Conservation (phyloP, 192 early-diverging fungal genomes). For the Glomus cerebriforme region DNA sequence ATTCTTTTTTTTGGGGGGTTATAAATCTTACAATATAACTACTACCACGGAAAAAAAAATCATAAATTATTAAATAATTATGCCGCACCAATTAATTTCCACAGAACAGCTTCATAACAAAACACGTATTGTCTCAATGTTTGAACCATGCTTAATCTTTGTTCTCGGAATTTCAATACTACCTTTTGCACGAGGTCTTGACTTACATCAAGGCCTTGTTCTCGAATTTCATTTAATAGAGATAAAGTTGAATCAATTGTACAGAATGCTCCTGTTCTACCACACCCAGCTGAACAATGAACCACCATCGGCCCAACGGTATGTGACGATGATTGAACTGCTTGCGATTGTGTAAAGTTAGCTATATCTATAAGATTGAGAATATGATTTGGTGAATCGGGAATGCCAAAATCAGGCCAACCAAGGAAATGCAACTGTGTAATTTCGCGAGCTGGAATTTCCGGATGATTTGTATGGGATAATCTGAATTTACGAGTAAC, state of each 20-base stretch:
- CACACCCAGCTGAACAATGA: slow-evolving; percentile 63
- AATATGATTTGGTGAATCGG: slow-evolving; percentile 64
- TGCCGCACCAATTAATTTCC: slow-evolving; percentile 44
- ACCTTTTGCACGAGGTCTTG: slow-evolving; percentile 64
- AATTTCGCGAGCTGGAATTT: slow-evolving; percentile 45
- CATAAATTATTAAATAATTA: background rate
- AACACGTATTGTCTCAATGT: slow-evolving; percentile 79
- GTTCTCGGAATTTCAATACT: slow-evolving; percentile 68
- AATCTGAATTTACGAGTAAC: slow-evolving; percentile 56
- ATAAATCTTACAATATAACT: too few species aligned
- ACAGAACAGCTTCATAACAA: slow-evolving; percentile 78
- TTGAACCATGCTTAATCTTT: slow-evolving; percentile 85
- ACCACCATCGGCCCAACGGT: slow-evolving; percentile 46
- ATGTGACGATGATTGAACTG: background rate
- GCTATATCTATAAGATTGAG: slow-evolving; percentile 61
- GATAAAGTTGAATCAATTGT: slow-evolving; percentile 55
- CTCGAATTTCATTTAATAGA: background rate
- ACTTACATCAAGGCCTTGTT: slow-evolving; percentile 17
- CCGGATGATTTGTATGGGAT: slow-evolving; percentile 33
- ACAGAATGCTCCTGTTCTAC: slow-evolving; percentile 63
- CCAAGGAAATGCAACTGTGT: slow-evolving; percentile 85
- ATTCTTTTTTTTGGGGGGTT: too few species aligned
- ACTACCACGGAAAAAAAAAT: background rate
- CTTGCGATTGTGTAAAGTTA: slow-evolving; percentile 31
- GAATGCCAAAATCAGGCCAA: slow-evolving; percentile 90